Evolutionary conservation across 768 basidiomycete species (phyloP), one percentile per base, ranked within the genome.

Genomic region (Russula sp.): DNA sequence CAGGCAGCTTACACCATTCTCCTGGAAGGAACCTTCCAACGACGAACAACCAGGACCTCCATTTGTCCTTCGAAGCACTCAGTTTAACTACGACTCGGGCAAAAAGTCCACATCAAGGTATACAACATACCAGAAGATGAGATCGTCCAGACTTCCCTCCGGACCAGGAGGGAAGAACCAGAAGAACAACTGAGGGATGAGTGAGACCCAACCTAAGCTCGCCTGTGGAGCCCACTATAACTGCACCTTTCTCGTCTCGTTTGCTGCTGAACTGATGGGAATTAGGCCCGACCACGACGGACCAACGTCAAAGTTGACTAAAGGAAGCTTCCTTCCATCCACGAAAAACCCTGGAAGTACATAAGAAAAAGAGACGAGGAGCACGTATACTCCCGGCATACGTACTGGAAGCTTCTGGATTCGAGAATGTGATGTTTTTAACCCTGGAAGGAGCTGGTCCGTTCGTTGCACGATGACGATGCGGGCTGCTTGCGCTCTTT

Each of bases 91-190:
- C 5, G 35, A 25, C 39, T 39, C 1, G 18, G 16, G 3, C 16
- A 48, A 54, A 50, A 50, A 29, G 25, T 20, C 22, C 7, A 8
- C 18, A 22, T 52, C 13, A 22, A 35, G 38, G 42, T 46, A 45
- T 35, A 74, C 72, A 57, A 52, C 74, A 52, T 66, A 85, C 88
- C 88, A 90, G 72, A 89, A 87, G 36, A 90, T 85, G 47, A 90
- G 68, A 68, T 90, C 87, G 67, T 90, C 86, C 5, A 80, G 69
- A 65, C 83, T 86, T 20, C 87, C 88, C 66, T 83, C 74, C 0
- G 86, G 85, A 4, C 86, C 87, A 1, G 88, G 86, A 57, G 88
- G 88, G 76, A 88, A 90, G 73, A 88, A 86, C 88, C 88, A 90
- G 74, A 90, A 90, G 76, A 86, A 90, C 16, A 89, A 78, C 86